Conservation (phyloP, 2,329 filamentous ascomycete species). For the Fusarium sacchari region DNA sequence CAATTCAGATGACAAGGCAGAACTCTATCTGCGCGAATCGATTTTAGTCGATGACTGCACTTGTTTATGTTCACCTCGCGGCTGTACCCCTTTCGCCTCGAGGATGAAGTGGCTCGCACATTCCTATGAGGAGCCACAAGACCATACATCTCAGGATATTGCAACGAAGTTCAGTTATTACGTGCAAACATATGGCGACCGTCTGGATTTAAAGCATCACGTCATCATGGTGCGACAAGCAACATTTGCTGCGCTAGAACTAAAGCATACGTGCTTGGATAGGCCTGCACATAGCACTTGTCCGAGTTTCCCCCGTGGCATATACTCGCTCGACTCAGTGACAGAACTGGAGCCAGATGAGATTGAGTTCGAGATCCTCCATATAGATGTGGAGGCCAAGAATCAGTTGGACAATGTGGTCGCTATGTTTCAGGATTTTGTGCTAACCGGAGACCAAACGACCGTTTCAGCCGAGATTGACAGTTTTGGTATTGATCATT, state of each 20-base stretch:
- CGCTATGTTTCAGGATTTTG: not conserved
- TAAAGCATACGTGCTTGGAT: not conserved
- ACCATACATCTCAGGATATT: rapidly evolving
- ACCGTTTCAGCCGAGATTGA: rapidly evolving
- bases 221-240: not conserved
- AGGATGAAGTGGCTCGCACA: not conserved
- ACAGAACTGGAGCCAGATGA: not conserved
- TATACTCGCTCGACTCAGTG: rapidly evolving
- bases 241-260: not conserved
- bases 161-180: rapidly evolving
- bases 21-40: rapidly evolving
- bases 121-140: rapidly evolving
- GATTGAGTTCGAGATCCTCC: not conserved
- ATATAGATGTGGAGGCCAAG: rapidly evolving
- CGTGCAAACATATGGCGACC: rapidly evolving
- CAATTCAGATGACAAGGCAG: rapidly evolving
- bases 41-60: rapidly evolving
- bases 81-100: not conserved
- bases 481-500: not conserved
- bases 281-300: rapidly evolving
- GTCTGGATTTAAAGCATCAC: rapidly evolving
- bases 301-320: rapidly evolving
- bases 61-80: not conserved
- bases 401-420: rapidly evolving
- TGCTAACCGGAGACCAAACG: rapidly evolving